Conservation (phyloP, 2,329 filamentous ascomycete genomes). For the Paramyrothecium sp. region DNA sequence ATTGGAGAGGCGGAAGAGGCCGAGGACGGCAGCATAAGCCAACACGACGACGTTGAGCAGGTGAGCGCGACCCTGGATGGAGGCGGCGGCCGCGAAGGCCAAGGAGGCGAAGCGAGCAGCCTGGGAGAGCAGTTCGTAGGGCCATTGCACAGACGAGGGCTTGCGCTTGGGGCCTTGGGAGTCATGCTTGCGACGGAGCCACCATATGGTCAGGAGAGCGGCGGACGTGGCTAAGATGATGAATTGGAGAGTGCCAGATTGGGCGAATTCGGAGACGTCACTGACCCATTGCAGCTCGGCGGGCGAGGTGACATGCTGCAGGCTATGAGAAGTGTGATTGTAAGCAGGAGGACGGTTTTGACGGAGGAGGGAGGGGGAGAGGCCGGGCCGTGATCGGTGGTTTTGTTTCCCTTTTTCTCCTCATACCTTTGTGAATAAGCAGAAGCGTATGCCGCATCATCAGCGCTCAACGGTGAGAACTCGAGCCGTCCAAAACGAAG, state of each 20-base stretch:
- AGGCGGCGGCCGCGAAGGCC: slow-evolving; percentile 36
- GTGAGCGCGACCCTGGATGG: slow-evolving; percentile 27
- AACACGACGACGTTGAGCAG: slow-evolving; percentile 34
- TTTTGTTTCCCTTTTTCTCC: not conserved
- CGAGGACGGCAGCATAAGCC: slow-evolving; percentile 41
- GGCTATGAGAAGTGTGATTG: slow-evolving; percentile 10
- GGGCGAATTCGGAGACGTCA: slow-evolving; percentile 34
- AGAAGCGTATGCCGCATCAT: not conserved
- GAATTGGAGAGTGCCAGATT: slow-evolving; percentile 39
- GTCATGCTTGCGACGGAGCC: slow-evolving; percentile 28
- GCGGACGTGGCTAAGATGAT: slow-evolving; percentile 34
- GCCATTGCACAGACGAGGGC: slow-evolving; percentile 36
- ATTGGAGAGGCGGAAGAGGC: slow-evolving; percentile 39
- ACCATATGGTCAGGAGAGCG: slow-evolving; percentile 29
- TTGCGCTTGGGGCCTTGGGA: slow-evolving; percentile 23
- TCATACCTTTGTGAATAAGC: too few species aligned
- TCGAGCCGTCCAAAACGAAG: slow-evolving; percentile 26
- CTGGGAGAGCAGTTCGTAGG: slow-evolving; percentile 43
- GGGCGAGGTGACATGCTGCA: slow-evolving; percentile 9
- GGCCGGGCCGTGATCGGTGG: not conserved
- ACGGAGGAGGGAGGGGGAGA: not conserved
- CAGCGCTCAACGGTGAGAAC: slow-evolving; percentile 22
- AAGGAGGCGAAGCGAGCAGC: slow-evolving; percentile 35
- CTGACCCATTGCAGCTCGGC: slow-evolving; percentile 34
- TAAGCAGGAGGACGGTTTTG: not conserved